Evolutionary conservation across 805 yeast genomes (phyloP).

Genomic region (Candida anglica): DNA sequence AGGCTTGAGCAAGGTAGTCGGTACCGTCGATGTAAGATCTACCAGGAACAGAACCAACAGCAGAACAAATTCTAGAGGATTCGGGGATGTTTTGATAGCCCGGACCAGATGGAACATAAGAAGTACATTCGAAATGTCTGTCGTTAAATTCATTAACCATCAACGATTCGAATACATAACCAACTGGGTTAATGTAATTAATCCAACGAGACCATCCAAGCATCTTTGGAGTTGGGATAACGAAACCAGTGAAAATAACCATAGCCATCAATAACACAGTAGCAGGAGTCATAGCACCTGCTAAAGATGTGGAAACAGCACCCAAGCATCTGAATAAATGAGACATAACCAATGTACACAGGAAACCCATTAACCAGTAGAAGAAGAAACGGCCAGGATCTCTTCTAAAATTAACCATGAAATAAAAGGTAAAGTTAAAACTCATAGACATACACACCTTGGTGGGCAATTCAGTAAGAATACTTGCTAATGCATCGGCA

Average conservation of each 20-base stretch:
- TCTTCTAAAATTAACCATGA: conserved; percentile 46
- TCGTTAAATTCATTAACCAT: conserved; percentile 64
- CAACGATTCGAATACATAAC: conserved; percentile 50
- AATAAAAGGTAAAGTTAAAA: conserved; percentile 35
- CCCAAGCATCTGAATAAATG: conserved; percentile 40
- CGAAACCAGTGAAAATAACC: conserved; percentile 52
- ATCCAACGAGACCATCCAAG: conserved; percentile 67
- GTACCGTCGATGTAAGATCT: conserved; percentile 52
- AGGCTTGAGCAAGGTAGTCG: conserved; percentile 46
- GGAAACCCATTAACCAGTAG: conserved; percentile 27
- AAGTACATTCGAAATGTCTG: conserved; percentile 50
- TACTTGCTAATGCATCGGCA: conserved; percentile 64
- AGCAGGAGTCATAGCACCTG: conserved; percentile 44
- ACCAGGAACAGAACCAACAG: conserved; percentile 61
- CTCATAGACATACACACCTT: conserved; percentile 36
- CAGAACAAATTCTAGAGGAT: conserved; percentile 49
- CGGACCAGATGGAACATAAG: conserved; percentile 59
- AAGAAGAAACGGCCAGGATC: conserved; percentile 34
- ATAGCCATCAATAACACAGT: conserved; percentile 45
- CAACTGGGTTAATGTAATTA: conserved; percentile 39
- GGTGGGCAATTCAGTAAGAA: conserved; percentile 60
- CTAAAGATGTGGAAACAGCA: conserved; percentile 36
- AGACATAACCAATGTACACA: conserved; percentile 36
- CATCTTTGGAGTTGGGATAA: conserved; percentile 39
- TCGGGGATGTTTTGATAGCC: conserved; percentile 39